phyloP scores from a whole-genome alignment of 2,329 filamentous ascomycete species.

The Gliomastix tumulicola region DNA sequence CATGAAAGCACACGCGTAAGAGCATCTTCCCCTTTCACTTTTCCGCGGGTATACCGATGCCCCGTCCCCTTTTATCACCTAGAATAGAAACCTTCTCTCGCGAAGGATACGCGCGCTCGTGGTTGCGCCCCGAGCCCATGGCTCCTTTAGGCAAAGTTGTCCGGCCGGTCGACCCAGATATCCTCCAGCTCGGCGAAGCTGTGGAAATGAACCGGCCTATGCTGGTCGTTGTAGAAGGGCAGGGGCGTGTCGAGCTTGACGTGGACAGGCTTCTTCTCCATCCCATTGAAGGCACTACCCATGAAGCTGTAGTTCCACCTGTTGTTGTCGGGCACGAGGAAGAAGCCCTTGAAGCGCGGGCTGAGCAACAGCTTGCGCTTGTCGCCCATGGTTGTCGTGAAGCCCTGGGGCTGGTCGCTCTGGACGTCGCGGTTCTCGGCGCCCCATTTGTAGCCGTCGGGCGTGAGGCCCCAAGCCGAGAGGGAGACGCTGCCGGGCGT shows the following conservation, averaged over 20 bases:
- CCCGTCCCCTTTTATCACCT: neutral
- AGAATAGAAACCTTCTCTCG: neutral
- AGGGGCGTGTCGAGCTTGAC: constrained; percentile 91
- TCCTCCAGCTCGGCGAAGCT: constrained; percentile 97
- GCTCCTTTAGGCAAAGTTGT: constrained; percentile 74
- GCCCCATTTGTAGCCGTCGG: constrained; percentile 93
- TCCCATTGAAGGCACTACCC: constrained; percentile 76
- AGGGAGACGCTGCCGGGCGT: constrained; percentile 94
- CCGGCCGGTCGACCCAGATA: constrained; percentile 85
- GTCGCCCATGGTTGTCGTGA: constrained; percentile 85
- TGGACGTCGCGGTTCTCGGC: constrained; percentile 89
- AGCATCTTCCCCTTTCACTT: no score
- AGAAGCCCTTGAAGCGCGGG: constrained; percentile 91
- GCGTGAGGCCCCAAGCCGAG: constrained; percentile 87
- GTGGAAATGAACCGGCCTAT: constrained; percentile 91
- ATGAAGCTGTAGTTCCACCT: constrained; percentile 99
- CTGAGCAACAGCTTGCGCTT: constrained; percentile 92
- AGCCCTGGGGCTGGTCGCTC: constrained; percentile 90
- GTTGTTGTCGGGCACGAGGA: constrained; percentile 84
- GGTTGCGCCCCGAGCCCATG: no score
- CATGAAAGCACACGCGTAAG: no score
- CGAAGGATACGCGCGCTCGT: no score
- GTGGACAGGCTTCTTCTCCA: constrained; percentile 86
- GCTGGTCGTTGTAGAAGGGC: constrained; percentile 86
- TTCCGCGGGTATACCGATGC: no score